Evolutionary conservation across 768 basidiomycete genomes (phyloP).

Genomic region (Galerina sulciceps): DNA sequence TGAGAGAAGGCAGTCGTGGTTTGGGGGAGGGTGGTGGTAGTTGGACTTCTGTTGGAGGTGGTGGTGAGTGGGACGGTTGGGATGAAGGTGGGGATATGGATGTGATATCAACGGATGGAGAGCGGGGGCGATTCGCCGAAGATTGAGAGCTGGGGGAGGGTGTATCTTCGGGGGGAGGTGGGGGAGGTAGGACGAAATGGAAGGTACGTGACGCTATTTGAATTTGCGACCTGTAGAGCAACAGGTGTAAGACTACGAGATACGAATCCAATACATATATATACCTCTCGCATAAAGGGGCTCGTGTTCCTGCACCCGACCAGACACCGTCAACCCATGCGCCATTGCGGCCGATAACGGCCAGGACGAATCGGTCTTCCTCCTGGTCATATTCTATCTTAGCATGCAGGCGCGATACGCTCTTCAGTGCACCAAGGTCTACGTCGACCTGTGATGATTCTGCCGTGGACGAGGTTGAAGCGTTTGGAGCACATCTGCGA

Average conservation of each 20-base stretch:
- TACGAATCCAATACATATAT: not conserved
- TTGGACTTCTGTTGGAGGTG: constrained; percentile 57
- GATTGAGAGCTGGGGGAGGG: constrained; percentile 81
- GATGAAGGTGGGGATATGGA: constrained; percentile 85
- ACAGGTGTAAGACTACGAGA: constrained; percentile 9
- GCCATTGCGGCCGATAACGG: constrained; percentile 94
- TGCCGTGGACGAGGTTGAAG: constrained; percentile 58
- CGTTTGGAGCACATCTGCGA: constrained; percentile 72
- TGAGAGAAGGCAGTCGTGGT: constrained; percentile 40
- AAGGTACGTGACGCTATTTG: constrained; percentile 98
- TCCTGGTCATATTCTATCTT: constrained; percentile 94
- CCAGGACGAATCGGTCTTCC: constrained; percentile 84
- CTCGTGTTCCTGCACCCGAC: constrained; percentile 85
- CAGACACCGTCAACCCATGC: constrained; percentile 99
- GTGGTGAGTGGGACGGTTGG: constrained; percentile 75
- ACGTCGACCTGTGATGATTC: constrained; percentile 73
- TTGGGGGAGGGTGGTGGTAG: constrained; percentile 45
- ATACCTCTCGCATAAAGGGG: constrained; percentile 85
- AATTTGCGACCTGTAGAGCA: constrained; percentile 75
- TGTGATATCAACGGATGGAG: constrained; percentile 83
- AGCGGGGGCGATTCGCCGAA: constrained; percentile 69
- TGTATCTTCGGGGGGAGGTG: constrained; percentile 77
- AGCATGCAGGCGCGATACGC: constrained; percentile 96
- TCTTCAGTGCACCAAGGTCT: constrained; percentile 95
- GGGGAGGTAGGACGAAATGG: constrained; percentile 94